These are phyloP conservation scores for Tylopilus intermedius DNA, from an alignment of 768 basidiomycete genomes.

Conservation along the genomic window DNA sequence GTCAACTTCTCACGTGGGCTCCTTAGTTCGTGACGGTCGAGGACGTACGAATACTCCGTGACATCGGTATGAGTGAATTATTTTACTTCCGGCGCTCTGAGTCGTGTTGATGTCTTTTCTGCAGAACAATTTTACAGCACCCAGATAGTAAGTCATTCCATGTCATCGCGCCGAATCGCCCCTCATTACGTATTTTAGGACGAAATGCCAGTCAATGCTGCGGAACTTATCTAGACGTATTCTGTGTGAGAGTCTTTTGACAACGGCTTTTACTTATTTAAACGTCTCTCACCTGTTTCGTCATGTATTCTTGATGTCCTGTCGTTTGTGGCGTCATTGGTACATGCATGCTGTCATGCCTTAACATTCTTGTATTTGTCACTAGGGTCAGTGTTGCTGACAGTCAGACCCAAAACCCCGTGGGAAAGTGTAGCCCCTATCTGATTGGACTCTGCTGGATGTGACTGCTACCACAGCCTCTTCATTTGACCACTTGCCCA, in stretches of 20 bases:
- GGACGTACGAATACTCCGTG: constrained; percentile 93
- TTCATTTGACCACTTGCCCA: no score
- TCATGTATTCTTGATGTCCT: constrained; percentile 17
- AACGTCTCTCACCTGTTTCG: constrained; percentile 3
- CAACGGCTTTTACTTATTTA: constrained; percentile 2
- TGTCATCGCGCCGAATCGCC: neutral
- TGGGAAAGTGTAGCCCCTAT: no score
- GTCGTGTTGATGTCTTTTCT: constrained; percentile 10
- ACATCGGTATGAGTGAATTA: constrained; percentile 66
- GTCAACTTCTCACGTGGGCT: constrained; percentile 14
- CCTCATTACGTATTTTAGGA: constrained; percentile 52
- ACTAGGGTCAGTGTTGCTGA: no score
- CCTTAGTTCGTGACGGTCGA: constrained; percentile 86
- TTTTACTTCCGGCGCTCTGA: constrained; percentile 2
- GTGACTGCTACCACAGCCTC: no score
- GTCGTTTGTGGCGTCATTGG: constrained; percentile 5
- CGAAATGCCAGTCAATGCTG: constrained; percentile 98
- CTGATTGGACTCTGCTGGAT: no score
- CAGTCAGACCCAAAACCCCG: no score
- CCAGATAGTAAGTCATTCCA: constrained; percentile 62
- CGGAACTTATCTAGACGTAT: constrained; percentile 77
- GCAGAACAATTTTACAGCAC: constrained; percentile 95
- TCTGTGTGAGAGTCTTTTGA: constrained; percentile 2
- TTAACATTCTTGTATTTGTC: constrained; percentile 5
- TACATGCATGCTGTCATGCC: neutral